Percentiles rank a stretch among this genome's conserved stretches.
These are phyloP conservation scores for Heterococcus sp. DNA, from an alignment of 108 stramenopile genomes.

Conservation along the genomic window DNA sequence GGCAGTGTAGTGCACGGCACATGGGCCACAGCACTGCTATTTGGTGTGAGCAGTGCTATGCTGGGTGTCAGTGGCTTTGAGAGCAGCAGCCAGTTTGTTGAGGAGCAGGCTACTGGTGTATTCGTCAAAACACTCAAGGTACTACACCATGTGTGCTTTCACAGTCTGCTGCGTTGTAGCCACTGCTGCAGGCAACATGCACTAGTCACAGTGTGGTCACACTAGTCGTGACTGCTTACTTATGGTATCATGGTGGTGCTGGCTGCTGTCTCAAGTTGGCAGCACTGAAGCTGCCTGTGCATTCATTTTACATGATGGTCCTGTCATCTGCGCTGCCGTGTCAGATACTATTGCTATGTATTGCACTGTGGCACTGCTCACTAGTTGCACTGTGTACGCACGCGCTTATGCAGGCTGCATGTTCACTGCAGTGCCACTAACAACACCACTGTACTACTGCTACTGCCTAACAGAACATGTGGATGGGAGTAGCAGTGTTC, in stretches of 20 bases:
- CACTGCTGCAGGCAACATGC: neutral
- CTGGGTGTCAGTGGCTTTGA: slow-evolving; percentile 72
- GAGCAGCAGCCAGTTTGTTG: slow-evolving; percentile 66
- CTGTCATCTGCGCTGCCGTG: neutral
- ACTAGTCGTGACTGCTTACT: neutral
- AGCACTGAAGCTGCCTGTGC: neutral
- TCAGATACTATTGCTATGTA: neutral
- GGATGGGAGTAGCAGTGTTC: slow-evolving; percentile 61
- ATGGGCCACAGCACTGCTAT: slow-evolving; percentile 61
- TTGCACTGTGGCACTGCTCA: neutral
- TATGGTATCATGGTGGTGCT: neutral
- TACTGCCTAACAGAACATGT: slow-evolving; percentile 11
- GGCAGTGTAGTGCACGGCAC: slow-evolving; percentile 34
- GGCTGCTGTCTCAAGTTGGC: neutral
- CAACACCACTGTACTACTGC: neutral
- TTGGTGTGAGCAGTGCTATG: slow-evolving; percentile 65
- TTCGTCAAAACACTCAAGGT: slow-evolving; percentile 59
- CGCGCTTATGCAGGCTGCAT: neutral
- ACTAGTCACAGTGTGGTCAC: neutral
- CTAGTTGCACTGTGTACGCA: neutral
- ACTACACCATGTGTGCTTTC: neutral
- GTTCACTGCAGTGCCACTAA: no score
- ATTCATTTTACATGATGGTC: neutral
- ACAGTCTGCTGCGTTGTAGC: neutral
- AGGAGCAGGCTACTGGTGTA: slow-evolving; percentile 62